Percentiles rank a stretch among this genome's conserved stretches.
Evolutionary conservation across 441 rosid species (phyloP).

Genomic region (Brassica hybrid): DNA sequence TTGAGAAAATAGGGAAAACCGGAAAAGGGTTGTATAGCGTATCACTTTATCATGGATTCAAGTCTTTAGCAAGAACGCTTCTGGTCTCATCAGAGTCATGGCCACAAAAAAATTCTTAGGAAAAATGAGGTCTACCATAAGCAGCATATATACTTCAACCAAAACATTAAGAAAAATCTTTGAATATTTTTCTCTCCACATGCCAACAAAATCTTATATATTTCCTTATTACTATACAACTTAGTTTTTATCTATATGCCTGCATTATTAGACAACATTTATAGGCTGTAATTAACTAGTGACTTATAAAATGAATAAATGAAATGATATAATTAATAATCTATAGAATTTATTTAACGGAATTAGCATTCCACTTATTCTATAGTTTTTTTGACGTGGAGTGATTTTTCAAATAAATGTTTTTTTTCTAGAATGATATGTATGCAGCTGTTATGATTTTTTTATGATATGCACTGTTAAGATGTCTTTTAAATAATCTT

Average conservation of each 20-base stretch:
- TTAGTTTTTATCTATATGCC: background rate
- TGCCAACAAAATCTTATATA: background rate
- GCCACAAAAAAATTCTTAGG: background rate
- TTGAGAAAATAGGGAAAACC: background rate
- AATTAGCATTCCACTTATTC: too few species aligned
- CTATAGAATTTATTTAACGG: too few species aligned
- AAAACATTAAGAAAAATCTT: background rate
- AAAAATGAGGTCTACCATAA: slow-evolving; percentile 1
- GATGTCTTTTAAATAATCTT: too few species aligned
- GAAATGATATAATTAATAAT: too few species aligned
- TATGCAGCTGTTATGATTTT: too few species aligned
- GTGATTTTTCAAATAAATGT: too few species aligned
- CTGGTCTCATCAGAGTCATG: background rate
- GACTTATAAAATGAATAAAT: too few species aligned
- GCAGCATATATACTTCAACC: slow-evolving; percentile 13
- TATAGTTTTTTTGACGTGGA: too few species aligned
- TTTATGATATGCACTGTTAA: too few species aligned
- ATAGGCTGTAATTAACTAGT: too few species aligned
- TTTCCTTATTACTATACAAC: background rate
- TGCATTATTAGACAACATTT: background rate
- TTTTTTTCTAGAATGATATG: too few species aligned
- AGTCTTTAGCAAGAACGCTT: background rate
- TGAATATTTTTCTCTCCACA: background rate
- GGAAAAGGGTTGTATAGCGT: slow-evolving; percentile 11
- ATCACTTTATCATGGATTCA: slow-evolving; percentile 22